phyloP scores from a whole-genome alignment of 176 grass and related monocot species.

The Canna indica region DNA sequence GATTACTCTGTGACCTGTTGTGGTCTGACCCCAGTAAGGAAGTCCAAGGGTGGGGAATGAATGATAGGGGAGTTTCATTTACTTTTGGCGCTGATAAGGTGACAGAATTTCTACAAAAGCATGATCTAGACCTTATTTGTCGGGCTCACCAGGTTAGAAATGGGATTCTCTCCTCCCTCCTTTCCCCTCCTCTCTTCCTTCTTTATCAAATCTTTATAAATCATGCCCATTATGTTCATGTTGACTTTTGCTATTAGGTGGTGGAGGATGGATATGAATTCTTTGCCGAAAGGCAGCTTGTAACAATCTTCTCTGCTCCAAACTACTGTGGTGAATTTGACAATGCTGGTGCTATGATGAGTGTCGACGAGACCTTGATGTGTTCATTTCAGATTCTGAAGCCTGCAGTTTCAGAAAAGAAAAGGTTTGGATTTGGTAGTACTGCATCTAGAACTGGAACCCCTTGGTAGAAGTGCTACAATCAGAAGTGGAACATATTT shows the following conservation, averaged over 20 bases:
- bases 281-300: slow-evolving; percentile 8
- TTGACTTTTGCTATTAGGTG: slow-evolving; percentile 2
- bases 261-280: slow-evolving; percentile 9
- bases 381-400: slow-evolving; percentile 10
- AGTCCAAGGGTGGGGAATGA: slow-evolving; percentile 5
- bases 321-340: slow-evolving; percentile 13
- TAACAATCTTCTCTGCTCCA: slow-evolving; percentile 7
- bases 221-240: neutral
- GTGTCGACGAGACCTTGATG: slow-evolving; percentile 6
- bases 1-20: slow-evolving; percentile 1
- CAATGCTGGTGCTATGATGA: slow-evolving; percentile 13
- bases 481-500: neutral
- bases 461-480: neutral
- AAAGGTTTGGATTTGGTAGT: slow-evolving; percentile 1
- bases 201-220: neutral
- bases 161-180: neutral
- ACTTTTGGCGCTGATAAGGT: neutral
- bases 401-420: slow-evolving; percentile 6
- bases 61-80: slow-evolving; percentile 4
- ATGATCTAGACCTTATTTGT: slow-evolving; percentile 4
- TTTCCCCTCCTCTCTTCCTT: neutral
- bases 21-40: slow-evolving; percentile 7
- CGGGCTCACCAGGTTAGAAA: slow-evolving; percentile 8
- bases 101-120: neutral
- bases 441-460: slow-evolving; percentile 7